Conservation (phyloP, 2,329 filamentous ascomycete genomes). For the Colletotrichum sp. region DNA sequence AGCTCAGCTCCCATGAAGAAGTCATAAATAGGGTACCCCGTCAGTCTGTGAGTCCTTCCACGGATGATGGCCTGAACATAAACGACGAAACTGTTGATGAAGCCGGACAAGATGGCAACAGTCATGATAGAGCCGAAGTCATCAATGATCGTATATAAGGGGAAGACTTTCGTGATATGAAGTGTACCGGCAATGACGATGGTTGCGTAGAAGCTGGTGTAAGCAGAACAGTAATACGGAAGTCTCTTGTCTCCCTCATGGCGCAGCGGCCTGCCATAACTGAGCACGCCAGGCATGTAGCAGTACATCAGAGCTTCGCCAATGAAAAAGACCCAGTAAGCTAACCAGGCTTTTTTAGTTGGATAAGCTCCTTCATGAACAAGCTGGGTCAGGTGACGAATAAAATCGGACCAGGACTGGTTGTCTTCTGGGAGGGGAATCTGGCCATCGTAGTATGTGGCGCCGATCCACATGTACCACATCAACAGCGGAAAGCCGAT, state of each 20-base stretch:
- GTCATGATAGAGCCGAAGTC: conserved; percentile 94
- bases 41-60: conserved; percentile 91
- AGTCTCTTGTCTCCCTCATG: conserved; percentile 86
- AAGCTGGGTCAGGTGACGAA: conserved; percentile 67
- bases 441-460: conserved; percentile 82
- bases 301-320: conserved; percentile 86
- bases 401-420: conserved; percentile 70
- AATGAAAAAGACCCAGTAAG: conserved; percentile 94
- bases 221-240: conserved; percentile 91
- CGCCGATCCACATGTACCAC: conserved; percentile 96
- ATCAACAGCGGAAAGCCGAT: conserved; percentile 84
- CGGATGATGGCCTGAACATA: conserved; percentile 85
- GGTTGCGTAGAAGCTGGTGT: conserved; percentile 86
- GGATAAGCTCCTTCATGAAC: conserved; percentile 53
- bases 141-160: conserved; percentile 89
- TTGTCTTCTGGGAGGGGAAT: conserved; percentile 69
- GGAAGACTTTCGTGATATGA: conserved; percentile 85
- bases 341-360: conserved; percentile 71
- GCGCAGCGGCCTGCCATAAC: conserved; percentile 85
- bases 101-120: conserved; percentile 91
- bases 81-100: conserved; percentile 79
- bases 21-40: conserved; percentile 82
- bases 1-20: conserved; percentile 95
- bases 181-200: conserved; percentile 71
- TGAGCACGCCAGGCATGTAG: conserved; percentile 83